Evolutionary conservation across 108 stramenopile genomes (phyloP).

Genomic region (Asterionellopsis glacialis): DNA sequence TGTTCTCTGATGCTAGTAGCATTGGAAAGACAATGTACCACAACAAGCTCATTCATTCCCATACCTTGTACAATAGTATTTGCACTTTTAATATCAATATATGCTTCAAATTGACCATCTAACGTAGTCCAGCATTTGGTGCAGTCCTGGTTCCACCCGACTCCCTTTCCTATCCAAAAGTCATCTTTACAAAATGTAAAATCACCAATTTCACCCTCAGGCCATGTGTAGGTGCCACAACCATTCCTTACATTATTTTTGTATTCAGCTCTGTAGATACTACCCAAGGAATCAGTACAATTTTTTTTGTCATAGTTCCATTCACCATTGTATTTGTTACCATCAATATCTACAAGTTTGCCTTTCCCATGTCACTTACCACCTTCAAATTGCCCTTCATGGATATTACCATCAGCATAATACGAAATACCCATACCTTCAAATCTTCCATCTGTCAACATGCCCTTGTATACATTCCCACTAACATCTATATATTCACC

Average conservation of each 20-base stretch:
- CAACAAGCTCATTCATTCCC: too few species aligned
- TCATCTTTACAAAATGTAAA: constrained; percentile 35
- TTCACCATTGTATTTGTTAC: constrained; percentile 13
- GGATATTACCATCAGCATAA: constrained; percentile 29
- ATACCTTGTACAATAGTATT: too few species aligned
- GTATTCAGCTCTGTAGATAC: constrained; percentile 36
- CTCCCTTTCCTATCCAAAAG: constrained; percentile 42
- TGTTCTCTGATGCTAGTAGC: too few species aligned
- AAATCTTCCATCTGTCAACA: constrained; percentile 15
- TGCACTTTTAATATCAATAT: too few species aligned
- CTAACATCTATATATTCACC: constrained; percentile 1
- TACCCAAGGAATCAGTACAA: constrained; percentile 11
- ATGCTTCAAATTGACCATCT: constrained; percentile 21
- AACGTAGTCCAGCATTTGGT: constrained; percentile 30
- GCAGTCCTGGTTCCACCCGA: constrained; percentile 38
- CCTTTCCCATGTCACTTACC: constrained; percentile 33
- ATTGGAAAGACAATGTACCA: too few species aligned
- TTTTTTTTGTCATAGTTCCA: constrained; percentile 9
- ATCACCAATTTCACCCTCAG: constrained; percentile 47
- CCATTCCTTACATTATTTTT: constrained; percentile 38
- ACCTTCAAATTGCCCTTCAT: constrained; percentile 32
- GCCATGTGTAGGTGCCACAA: constrained; percentile 36
- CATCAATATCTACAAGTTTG: constrained; percentile 10
- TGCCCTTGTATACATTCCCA: constrained; percentile 18
- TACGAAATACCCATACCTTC: constrained; percentile 17